Percentiles rank a stretch among this genome's conserved stretches.
Conservation (phyloP, 495 filamentous ascomycete genomes). For the Xylona heveae region DNA sequence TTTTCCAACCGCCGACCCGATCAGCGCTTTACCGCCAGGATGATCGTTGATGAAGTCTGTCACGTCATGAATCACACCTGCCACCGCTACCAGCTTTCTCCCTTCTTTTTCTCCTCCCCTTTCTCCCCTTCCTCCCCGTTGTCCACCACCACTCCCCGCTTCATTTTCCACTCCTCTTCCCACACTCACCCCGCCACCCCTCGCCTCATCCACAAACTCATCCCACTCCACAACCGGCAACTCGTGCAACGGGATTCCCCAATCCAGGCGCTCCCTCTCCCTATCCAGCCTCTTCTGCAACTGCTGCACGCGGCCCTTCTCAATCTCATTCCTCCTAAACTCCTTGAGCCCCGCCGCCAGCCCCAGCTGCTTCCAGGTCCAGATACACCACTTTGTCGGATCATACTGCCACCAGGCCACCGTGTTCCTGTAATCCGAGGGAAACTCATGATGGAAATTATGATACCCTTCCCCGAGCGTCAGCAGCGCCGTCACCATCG, state of each 20-base stretch:
- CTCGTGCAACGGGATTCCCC: slow-evolving; percentile 85
- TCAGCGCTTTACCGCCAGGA: slow-evolving; percentile 91
- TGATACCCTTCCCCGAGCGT: slow-evolving; percentile 97
- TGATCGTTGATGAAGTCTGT: slow-evolving; percentile 90
- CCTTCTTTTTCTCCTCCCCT: no score
- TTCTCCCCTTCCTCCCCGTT: no score
- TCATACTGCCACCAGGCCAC: slow-evolving; percentile 98
- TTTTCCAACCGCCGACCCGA: slow-evolving; percentile 82
- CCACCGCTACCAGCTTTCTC: slow-evolving; percentile 71
- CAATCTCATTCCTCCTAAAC: slow-evolving; percentile 95
- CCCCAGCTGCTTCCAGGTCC: slow-evolving; percentile 79
- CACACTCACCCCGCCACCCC: no score
- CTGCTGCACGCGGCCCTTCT: slow-evolving; percentile 96
- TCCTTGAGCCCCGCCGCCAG: slow-evolving; percentile 92
- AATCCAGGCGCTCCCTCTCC: slow-evolving; percentile 79
- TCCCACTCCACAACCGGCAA: slow-evolving; percentile 95
- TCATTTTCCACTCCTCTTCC: no score
- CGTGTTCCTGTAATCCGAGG: slow-evolving; percentile 95
- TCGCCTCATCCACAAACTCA: slow-evolving; percentile 71
- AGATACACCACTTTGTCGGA: slow-evolving; percentile 97
- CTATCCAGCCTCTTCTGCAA: slow-evolving; percentile 98
- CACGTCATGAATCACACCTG: slow-evolving; percentile 92
- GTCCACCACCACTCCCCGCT: no score
- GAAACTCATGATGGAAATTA: slow-evolving; percentile 99
- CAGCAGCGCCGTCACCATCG: slow-evolving; percentile 84